Conservation (phyloP, 2,329 filamentous ascomycete genomes). For the Hymenoscyphus salicellus region DNA sequence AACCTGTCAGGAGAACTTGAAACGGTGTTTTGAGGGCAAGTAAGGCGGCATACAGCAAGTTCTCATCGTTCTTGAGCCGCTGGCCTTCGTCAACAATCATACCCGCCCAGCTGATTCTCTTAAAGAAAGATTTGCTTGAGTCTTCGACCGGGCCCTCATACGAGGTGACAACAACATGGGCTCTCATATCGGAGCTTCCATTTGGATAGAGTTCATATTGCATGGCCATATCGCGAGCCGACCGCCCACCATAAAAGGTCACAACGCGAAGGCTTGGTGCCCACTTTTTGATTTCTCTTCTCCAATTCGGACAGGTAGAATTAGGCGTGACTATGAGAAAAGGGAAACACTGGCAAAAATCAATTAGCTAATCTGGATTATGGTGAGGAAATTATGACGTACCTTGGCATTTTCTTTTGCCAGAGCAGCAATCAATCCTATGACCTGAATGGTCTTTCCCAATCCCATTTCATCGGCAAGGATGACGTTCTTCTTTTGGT, state of each 20-base stretch:
- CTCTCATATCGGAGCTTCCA: conserved; percentile 65
- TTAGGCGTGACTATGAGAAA: conserved; percentile 94
- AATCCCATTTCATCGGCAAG: conserved; percentile 98
- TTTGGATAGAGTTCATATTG: conserved; percentile 81
- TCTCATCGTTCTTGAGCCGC: conserved; percentile 88
- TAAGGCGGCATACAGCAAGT: conserved; percentile 73
- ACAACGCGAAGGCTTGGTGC: conserved; percentile 81
- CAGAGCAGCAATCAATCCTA: conserved; percentile 74
- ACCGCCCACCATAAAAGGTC: conserved; percentile 80
- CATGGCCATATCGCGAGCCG: conserved; percentile 72
- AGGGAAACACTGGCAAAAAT: conserved; percentile 71
- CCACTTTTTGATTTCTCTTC: conserved; percentile 93
- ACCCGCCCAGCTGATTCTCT: conserved; percentile 74
- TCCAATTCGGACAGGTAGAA: conserved; percentile 95
- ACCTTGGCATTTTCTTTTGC: conserved; percentile 57
- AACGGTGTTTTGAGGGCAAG: conserved; percentile 74
- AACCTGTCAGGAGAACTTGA: conserved; percentile 75
- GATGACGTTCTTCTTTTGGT: conserved; percentile 77
- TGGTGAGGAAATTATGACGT: conserved; percentile 16
- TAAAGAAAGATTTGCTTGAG: conserved; percentile 63
- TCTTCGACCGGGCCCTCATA: conserved; percentile 85
- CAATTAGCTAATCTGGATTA: conserved; percentile 43
- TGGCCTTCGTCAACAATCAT: conserved; percentile 94
- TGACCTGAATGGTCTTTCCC: conserved; percentile 93
- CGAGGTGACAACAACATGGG: conserved; percentile 90